These are phyloP conservation scores for Hypsizygus marmoreus DNA, from an alignment of 768 basidiomycete species.

Conservation along the genomic window DNA sequence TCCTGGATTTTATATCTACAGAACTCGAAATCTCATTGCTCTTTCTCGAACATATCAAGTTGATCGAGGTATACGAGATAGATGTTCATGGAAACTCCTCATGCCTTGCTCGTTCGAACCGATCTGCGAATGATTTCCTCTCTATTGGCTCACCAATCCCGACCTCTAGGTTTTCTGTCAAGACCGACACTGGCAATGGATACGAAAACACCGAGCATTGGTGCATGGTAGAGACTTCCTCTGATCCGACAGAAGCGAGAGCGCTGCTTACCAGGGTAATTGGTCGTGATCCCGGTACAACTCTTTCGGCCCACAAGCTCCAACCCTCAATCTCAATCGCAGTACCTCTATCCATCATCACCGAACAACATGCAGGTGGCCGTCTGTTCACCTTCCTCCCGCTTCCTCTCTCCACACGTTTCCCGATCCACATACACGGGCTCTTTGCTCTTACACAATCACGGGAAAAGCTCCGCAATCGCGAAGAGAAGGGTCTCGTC, in stretches of 20 bases:
- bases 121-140: background rate
- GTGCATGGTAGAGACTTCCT: conserved; percentile 34
- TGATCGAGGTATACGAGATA: conserved; percentile 43
- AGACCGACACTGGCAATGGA: conserved; percentile 7
- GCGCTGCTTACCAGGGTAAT: conserved; percentile 25
- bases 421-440: conserved; percentile 47
- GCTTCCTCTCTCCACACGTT: conserved; percentile 45
- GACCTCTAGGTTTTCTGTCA: conserved; percentile 18
- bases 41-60: conserved; percentile 41
- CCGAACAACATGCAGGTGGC: conserved; percentile 23
- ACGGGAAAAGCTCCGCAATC: conserved; percentile 46
- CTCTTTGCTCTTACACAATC: conserved; percentile 48
- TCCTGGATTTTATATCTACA: conserved; percentile 40
- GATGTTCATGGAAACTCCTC: conserved; percentile 21
- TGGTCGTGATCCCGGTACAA: conserved; percentile 22
- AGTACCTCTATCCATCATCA: conserved; percentile 24
- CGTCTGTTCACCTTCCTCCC: conserved; percentile 53
- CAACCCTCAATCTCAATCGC: conserved; percentile 40
- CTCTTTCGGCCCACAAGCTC: conserved; percentile 42
- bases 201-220: conserved; percentile 25
- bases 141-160: background rate
- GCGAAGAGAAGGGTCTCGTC: conserved; percentile 39
- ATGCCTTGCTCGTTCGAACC: conserved; percentile 17
- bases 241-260: conserved; percentile 24
- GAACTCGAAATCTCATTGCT: conserved; percentile 43